These are phyloP conservation scores for Alternaria rosae DNA, from an alignment of 2,329 filamentous ascomycete genomes.

Conservation along the genomic window DNA sequence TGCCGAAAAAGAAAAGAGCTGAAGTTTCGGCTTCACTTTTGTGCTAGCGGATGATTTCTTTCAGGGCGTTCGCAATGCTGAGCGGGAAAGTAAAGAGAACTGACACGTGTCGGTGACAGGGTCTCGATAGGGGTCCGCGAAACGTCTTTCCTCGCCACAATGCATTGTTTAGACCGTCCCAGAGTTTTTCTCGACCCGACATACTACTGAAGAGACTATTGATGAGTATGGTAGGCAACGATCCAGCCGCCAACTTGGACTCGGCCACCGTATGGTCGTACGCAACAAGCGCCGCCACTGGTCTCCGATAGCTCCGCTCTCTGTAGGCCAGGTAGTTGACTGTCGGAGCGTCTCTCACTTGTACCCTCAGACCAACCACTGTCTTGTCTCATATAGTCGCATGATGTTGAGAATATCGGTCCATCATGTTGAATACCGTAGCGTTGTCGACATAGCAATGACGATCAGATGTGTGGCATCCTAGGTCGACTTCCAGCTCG, in stretches of 20 bases:
- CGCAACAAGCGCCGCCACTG: conserved; percentile 11
- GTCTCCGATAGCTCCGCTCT: not conserved
- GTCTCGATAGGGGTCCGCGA: not conserved
- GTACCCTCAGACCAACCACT: not conserved
- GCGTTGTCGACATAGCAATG: conserved; percentile 56
- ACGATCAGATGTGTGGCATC: conserved; percentile 46
- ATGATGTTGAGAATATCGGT: conserved; percentile 49
- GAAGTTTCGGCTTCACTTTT: not conserved
- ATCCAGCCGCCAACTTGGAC: not conserved
- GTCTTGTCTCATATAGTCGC: conserved; percentile 20
- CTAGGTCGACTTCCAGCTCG: conserved; percentile 51
- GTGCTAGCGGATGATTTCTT: not conserved
- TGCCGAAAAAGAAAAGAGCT: not conserved
- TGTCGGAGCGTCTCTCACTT: not conserved
- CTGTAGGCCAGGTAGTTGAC: not conserved
- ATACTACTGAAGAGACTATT: not conserved
- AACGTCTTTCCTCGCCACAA: not conserved
- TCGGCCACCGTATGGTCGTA: not conserved
- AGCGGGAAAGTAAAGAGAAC: not conserved
- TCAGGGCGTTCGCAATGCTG: not conserved
- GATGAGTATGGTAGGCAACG: not conserved
- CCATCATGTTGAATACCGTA: conserved; percentile 55
- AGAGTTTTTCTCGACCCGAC: not conserved
- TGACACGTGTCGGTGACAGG: not conserved
- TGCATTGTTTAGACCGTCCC: not conserved